Conservation (phyloP, 208 protist species). For the Wallacemonas sp. region DNA sequence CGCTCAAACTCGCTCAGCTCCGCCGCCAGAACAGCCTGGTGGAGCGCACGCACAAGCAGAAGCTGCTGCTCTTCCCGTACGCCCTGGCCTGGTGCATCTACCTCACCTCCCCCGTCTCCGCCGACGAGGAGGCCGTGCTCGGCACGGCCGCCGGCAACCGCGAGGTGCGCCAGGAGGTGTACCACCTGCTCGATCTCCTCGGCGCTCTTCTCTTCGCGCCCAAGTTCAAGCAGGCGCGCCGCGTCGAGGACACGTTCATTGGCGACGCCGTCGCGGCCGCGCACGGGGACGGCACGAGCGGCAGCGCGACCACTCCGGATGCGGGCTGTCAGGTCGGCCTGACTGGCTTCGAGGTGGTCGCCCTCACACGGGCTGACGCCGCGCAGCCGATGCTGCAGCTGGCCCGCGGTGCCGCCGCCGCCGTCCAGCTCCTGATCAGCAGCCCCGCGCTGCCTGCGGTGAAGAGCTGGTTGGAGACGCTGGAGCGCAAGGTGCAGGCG, state of each 20-base stretch:
- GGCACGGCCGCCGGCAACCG: not conserved
- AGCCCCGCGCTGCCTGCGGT: conserved; percentile 55
- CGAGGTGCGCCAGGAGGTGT: conserved; percentile 52
- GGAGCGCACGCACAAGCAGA: conserved; percentile 83
- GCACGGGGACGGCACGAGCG: conserved; percentile 17
- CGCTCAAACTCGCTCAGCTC: conserved; percentile 60
- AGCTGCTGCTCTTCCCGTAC: conserved; percentile 80
- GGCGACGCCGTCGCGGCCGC: conserved; percentile 32
- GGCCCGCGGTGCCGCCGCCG: conserved; percentile 72
- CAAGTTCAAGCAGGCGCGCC: conserved; percentile 31
- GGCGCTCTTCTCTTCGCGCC: conserved; percentile 67
- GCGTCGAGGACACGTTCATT: conserved; percentile 74
- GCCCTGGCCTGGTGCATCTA: conserved; percentile 68
- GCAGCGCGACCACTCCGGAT: not conserved
- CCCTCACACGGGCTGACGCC: conserved; percentile 58
- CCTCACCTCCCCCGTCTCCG: conserved; percentile 41
- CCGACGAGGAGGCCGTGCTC: conserved; percentile 18
- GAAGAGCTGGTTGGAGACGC: conserved; percentile 80
- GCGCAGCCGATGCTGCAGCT: conserved; percentile 65
- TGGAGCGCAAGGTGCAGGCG: conserved; percentile 72
- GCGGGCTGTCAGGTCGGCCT: conserved; percentile 12
- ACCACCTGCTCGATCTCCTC: conserved; percentile 72
- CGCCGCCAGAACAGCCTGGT: conserved; percentile 56
- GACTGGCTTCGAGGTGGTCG: conserved; percentile 53
- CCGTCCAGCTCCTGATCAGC: conserved; percentile 74